Conservation (phyloP, 345 rosid genomes). For the Raphanus raphanistrum region DNA sequence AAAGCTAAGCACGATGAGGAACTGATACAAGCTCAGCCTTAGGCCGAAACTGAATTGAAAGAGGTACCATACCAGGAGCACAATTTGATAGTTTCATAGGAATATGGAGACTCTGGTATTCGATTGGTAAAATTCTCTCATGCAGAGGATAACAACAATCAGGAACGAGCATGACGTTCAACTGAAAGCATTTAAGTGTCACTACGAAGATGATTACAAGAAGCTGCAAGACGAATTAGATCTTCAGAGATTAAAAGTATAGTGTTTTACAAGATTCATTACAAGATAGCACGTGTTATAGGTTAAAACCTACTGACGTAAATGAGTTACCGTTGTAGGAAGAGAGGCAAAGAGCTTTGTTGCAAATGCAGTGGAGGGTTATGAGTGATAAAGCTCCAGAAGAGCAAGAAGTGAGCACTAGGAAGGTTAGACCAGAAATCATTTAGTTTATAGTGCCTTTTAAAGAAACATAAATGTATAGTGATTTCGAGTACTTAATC, state of each 20-base stretch:
- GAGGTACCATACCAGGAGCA: constrained; percentile 46
- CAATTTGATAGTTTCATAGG: not conserved
- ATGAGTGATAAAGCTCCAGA: constrained; percentile 78
- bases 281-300: not conserved
- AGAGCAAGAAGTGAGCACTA: constrained; percentile 61
- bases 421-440: no score
- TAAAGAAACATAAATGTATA: no score
- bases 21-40: constrained; percentile 58
- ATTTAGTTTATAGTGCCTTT: no score
- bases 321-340: constrained; percentile 46
- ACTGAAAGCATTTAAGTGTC: constrained; percentile 61
- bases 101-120: constrained; percentile 7
- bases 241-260: constrained; percentile 72
- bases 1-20: constrained; percentile 64
- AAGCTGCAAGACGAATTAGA: constrained; percentile 69
- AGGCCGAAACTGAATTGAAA: constrained; percentile 68
- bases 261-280: constrained; percentile 12
- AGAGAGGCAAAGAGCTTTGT: constrained; percentile 78
- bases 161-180: constrained; percentile 77
- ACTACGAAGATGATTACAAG: constrained; percentile 72
- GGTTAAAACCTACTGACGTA: not conserved
- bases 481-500: no score
- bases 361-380: constrained; percentile 91
- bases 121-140: not conserved
- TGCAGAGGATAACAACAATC: constrained; percentile 48